A percentile compares a stretch with the other conserved stretches of the same genome.
These are phyloP conservation scores for Arthroderma uncinatum DNA, from an alignment of 2,329 filamentous ascomycete species.

Conservation along the genomic window DNA sequence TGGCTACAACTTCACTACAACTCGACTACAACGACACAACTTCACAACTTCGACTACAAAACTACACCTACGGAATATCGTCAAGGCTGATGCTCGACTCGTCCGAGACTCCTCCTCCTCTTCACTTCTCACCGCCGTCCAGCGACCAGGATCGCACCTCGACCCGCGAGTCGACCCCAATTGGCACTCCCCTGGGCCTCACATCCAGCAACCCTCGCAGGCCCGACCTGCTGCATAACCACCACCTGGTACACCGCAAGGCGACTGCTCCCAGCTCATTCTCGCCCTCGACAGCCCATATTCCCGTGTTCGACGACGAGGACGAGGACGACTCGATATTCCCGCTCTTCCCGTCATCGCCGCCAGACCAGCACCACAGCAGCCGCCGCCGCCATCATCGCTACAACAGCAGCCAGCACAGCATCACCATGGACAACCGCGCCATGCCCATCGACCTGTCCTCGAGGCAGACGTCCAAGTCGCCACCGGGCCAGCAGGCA, in stretches of 20 bases:
- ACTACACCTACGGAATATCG: too few species aligned
- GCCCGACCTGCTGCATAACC: slow-evolving; percentile 25
- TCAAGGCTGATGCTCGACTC: slow-evolving; percentile 49
- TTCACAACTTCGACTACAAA: background rate
- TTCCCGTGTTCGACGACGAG: slow-evolving; percentile 19
- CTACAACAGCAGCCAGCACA: slow-evolving; percentile 3
- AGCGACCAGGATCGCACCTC: slow-evolving; percentile 40
- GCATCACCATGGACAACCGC: slow-evolving; percentile 40
- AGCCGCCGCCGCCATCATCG: background rate
- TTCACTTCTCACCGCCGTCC: slow-evolving; percentile 41
- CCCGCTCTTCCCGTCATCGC: slow-evolving; percentile 32
- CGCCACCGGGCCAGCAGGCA: slow-evolving; percentile 48
- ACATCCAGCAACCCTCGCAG: slow-evolving; percentile 34
- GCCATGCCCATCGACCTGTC: slow-evolving; percentile 51
- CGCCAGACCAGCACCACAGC: slow-evolving; percentile 16
- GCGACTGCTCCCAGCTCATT: slow-evolving; percentile 22
- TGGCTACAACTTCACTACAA: background rate
- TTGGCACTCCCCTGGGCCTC: slow-evolving; percentile 41
- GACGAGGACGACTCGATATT: slow-evolving; percentile 26
- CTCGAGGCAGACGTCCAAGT: slow-evolving; percentile 44
- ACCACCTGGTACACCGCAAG: slow-evolving; percentile 28
- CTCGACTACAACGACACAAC: background rate
- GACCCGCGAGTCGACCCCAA: slow-evolving; percentile 39
- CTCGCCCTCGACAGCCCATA: background rate
- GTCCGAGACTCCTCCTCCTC: slow-evolving; percentile 38